These are phyloP conservation scores for Fraxinus ornus DNA, from an alignment of 305 asterid genomes.

Conservation along the genomic window DNA sequence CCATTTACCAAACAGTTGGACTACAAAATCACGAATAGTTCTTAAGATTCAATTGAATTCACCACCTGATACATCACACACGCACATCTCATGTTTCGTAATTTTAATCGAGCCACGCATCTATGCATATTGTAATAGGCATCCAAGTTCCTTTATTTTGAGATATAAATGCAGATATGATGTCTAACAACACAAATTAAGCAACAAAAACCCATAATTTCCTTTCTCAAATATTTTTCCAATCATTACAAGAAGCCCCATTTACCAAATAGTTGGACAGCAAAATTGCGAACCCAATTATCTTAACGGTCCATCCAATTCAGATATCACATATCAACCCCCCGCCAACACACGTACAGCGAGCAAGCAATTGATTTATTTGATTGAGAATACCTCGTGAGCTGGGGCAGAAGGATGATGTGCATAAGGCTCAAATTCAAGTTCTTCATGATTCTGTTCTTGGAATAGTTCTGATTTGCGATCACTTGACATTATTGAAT, in stretches of 20 bases:
- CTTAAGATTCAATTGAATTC: not conserved
- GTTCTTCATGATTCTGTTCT: conserved; percentile 32
- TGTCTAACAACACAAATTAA: not conserved
- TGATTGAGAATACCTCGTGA: conserved; percentile 53
- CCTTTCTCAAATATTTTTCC: not conserved
- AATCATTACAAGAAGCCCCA: conserved; percentile 7
- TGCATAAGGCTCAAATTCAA: conserved; percentile 33
- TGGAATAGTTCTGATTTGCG: not conserved
- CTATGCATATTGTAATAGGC: not conserved
- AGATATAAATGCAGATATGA: not conserved
- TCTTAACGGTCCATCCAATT: not conserved
- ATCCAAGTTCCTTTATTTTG: not conserved
- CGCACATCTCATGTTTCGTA: not conserved
- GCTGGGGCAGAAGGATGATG: conserved; percentile 79
- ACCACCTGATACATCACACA: not conserved
- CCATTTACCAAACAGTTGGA: conserved; percentile 36
- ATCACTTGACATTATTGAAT: conserved; percentile 33
- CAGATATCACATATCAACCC: not conserved
- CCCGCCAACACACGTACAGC: not conserved
- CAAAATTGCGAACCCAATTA: conserved; percentile 5
- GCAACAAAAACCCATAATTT: not conserved
- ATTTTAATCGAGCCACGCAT: not conserved
- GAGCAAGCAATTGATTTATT: not conserved
- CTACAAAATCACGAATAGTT: conserved; percentile 13
- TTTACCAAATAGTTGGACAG: conserved; percentile 35